Conservation (phyloP, 2,329 filamentous ascomycete genomes). For the Fusarium domesticum region DNA sequence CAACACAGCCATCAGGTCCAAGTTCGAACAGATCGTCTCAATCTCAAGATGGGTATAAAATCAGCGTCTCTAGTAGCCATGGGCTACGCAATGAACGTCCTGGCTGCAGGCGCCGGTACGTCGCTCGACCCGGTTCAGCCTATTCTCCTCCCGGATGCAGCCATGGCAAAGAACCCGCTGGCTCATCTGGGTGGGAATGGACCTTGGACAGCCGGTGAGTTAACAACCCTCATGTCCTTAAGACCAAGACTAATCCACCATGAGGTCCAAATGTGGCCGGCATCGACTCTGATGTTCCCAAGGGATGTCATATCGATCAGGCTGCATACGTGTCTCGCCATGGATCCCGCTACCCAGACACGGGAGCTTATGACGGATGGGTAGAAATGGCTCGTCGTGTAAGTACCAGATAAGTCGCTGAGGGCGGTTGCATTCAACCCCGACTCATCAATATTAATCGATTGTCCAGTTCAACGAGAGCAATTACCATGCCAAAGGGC, state of each 20-base stretch:
- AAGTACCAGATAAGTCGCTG: slow-evolving; percentile 10
- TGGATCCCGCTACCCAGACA: slow-evolving; percentile 61
- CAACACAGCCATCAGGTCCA: too few relatives aligned
- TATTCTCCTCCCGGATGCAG: slow-evolving; percentile 26
- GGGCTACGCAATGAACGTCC: neutral
- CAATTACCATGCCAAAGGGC: slow-evolving; percentile 51
- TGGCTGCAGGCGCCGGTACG: slow-evolving; percentile 10
- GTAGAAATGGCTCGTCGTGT: slow-evolving; percentile 44
- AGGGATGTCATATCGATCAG: slow-evolving; percentile 57
- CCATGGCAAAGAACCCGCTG: slow-evolving; percentile 40
- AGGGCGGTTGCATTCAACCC: too few relatives aligned
- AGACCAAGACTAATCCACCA: neutral
- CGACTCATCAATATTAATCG: neutral
- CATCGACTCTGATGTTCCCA: slow-evolving; percentile 53
- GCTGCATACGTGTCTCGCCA: slow-evolving; percentile 59
- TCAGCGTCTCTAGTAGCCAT: neutral
- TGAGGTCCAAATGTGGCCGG: slow-evolving; percentile 52
- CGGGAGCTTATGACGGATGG: slow-evolving; percentile 58
- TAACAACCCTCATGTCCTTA: neutral
- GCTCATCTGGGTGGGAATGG: slow-evolving; percentile 51
- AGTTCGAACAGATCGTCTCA: too few relatives aligned
- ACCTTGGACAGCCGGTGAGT: slow-evolving; percentile 49
- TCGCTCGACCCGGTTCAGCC: slow-evolving; percentile 29
- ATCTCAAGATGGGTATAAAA: neutral
- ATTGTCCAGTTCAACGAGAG: slow-evolving; percentile 47